Conservation (phyloP, 768 basidiomycete genomes). For the Phlebiopsis gigantea region DNA sequence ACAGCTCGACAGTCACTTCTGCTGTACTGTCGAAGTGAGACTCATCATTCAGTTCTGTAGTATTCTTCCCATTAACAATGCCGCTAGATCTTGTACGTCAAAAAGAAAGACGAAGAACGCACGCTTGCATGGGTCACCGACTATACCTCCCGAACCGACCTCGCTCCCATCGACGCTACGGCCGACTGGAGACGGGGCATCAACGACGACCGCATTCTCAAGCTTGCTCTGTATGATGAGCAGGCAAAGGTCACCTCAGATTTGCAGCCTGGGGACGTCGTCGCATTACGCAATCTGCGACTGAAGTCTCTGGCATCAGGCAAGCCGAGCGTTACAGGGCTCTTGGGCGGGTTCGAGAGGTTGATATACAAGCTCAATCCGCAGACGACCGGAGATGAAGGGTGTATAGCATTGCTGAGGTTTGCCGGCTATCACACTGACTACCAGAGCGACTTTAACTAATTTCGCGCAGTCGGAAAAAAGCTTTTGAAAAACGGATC, state of each 20-base stretch:
- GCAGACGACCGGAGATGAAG: conserved; percentile 30
- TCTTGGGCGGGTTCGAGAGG: conserved; percentile 40
- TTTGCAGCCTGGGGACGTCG: conserved; percentile 37
- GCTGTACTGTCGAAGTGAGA: conserved; percentile 55
- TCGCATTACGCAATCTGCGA: conserved; percentile 47
- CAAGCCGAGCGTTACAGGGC: conserved; percentile 33
- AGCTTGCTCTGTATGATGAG: conserved; percentile 43
- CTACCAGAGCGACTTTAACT: neutral
- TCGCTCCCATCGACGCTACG: conserved; percentile 28
- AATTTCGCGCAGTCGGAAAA: conserved; percentile 27
- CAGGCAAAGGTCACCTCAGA: conserved; percentile 37
- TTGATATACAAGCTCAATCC: conserved; percentile 41
- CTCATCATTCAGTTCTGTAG: neutral
- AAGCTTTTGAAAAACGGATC: conserved; percentile 25
- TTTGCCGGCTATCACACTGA: conserved; percentile 14
- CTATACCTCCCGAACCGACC: conserved; percentile 48
- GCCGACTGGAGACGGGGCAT: conserved; percentile 32
- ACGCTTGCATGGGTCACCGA: conserved; percentile 57
- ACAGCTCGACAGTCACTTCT: conserved; percentile 37
- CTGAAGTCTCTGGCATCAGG: conserved; percentile 32
- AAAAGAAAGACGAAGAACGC: conserved; percentile 26
- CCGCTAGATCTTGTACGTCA: conserved; percentile 42
- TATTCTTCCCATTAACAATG: neutral
- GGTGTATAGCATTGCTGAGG: conserved; percentile 38
- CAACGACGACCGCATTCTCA: conserved; percentile 47